These are phyloP conservation scores for Talaromyces islandicus DNA, from an alignment of 2,329 filamentous ascomycete species.

Conservation along the genomic window DNA sequence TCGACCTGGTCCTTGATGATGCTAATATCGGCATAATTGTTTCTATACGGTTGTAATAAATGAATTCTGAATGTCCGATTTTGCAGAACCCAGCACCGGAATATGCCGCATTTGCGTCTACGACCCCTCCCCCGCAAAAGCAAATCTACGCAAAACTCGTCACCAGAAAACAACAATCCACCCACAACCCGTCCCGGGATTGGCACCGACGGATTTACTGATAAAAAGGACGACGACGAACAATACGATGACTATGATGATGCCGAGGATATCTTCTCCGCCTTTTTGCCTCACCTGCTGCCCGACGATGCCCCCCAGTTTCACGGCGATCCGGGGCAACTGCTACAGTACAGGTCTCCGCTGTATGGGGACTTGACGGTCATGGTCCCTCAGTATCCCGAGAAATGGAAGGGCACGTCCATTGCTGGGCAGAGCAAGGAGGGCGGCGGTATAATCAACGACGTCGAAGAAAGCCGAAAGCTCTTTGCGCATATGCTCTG, in stretches of 20 bases:
- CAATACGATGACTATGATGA: slow-evolving; percentile 19
- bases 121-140: slow-evolving; percentile 23
- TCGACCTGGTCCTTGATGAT: not conserved
- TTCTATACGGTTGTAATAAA: not conserved
- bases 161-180: not conserved
- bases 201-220: not conserved
- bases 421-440: slow-evolving; percentile 10
- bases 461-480: slow-evolving; percentile 41
- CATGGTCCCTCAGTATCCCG: slow-evolving; percentile 38
- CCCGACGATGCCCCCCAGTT: slow-evolving; percentile 50
- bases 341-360: slow-evolving; percentile 45
- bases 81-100: not conserved
- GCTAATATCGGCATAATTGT: not conserved
- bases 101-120: slow-evolving; percentile 26
- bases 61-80: not conserved
- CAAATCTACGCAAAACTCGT: not conserved
- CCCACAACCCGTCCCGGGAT: not conserved
- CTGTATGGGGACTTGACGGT: slow-evolving; percentile 36
- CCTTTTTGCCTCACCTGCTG: slow-evolving; percentile 50
- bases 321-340: slow-evolving; percentile 48
- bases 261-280: slow-evolving; percentile 49
- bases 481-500: slow-evolving; percentile 57
- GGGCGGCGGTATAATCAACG: slow-evolving; percentile 11
- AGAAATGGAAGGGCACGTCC: slow-evolving; percentile 18
- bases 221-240: slow-evolving; percentile 16